A percentile compares a stretch with the other conserved stretches of the same genome.
Conservation (phyloP, 805 yeast species). For the Monosporozyma solicola region DNA sequence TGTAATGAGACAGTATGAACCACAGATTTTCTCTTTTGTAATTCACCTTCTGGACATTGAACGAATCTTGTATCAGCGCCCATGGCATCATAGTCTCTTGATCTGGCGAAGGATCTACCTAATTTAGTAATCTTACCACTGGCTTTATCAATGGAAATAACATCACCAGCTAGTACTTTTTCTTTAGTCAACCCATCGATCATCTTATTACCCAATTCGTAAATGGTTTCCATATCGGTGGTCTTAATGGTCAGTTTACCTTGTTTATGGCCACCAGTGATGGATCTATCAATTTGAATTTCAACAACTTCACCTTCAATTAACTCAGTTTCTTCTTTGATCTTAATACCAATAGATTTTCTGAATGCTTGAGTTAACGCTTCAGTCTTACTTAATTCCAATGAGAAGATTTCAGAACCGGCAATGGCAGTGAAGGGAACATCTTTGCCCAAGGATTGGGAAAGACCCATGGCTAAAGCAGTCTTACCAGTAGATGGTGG, state of each 20-base stretch:
- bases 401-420: conserved; percentile 86
- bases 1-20: conserved; percentile 97
- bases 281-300: conserved; percentile 84
- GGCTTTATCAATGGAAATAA: conserved; percentile 89
- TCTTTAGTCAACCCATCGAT: conserved; percentile 90
- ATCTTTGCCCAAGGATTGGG: conserved; percentile 54
- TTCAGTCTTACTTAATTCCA: conserved; percentile 92
- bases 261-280: conserved; percentile 97
- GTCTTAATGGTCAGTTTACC: conserved; percentile 96
- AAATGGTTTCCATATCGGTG: conserved; percentile 97
- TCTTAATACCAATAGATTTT: conserved; percentile 88
- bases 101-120: conserved; percentile 92
- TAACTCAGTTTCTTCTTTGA: conserved; percentile 93
- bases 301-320: conserved; percentile 99
- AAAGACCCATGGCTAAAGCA: conserved; percentile 91
- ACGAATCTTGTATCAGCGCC: conserved; percentile 97
- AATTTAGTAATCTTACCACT: conserved; percentile 88
- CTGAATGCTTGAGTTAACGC: conserved; percentile 94
- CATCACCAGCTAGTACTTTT: conserved; percentile 95
- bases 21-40: conserved; percentile 89
- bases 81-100: conserved; percentile 97
- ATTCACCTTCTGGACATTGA: conserved; percentile 97
- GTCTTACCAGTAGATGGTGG: conserved; percentile 99
- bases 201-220: conserved; percentile 91
- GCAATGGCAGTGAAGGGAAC: conserved; percentile 95